Evolutionary conservation across 495 filamentous ascomycete species (phyloP), one percentile per base, ranked within the genome.

Genomic region (Xylaria cubensis): DNA sequence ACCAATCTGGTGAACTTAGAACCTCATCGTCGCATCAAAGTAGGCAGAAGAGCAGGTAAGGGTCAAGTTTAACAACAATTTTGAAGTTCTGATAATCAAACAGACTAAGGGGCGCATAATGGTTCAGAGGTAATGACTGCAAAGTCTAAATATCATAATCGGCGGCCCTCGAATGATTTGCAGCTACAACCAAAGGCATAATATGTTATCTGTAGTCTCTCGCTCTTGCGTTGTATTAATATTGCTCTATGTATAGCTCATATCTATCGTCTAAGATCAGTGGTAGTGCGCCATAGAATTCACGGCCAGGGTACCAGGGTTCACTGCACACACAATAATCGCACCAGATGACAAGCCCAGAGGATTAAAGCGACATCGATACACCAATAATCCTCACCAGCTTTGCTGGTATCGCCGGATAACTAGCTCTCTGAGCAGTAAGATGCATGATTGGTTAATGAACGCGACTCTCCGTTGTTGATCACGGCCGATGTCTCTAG

Each of bases 401-500:
- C 10, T 7, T 8, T 34, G 55, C 17, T 12, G 8, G 17, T 34
- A 21, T 59, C 9, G 3, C 58, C 32, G 19, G 21, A 58, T 0
- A 5, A 42, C 36, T 1, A 64, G 26, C 36, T 19, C 21, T n/a
- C 13, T 21, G 13, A 42, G 39, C 4, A 24, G 42, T 29, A 17
- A 42, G 39, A 44, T 44, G 21, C 2, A 21, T 41, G 8, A 39
- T 62, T 41, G 19, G 19, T 41, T 62, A 7, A 17, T 58, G 58
- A 34, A 44, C n/a, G 17, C 21, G 32, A 61, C 7, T 61, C 55
- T 10, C 58, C 19, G 10, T 39, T 39, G 3, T 82, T 78, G 5
- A 80, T 80, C 34, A 77, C 75, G 0, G 76, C 81, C 24, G 79
- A 71, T 72, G 70, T 84, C 53, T 71, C 79, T 29, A 80, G 82